Conservation (phyloP, 768 basidiomycete genomes). For the Russula foetens region DNA sequence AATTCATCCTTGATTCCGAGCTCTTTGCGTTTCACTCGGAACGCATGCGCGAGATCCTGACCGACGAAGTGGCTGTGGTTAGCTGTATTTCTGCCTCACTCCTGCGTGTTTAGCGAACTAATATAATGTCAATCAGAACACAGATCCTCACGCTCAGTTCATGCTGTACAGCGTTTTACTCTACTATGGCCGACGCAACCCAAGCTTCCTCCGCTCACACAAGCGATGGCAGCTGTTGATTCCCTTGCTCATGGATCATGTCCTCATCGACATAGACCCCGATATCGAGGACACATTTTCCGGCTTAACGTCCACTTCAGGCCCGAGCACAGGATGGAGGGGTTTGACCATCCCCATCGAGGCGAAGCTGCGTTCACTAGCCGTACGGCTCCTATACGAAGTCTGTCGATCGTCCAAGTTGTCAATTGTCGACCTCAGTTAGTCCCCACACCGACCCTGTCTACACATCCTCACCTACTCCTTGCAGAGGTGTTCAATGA, state of each 20-base stretch:
- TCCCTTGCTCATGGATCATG: conserved; percentile 78
- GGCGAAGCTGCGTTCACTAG: conserved; percentile 65
- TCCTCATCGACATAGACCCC: conserved; percentile 72
- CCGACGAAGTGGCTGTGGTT: conserved; percentile 62
- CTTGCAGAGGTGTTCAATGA: conserved; percentile 69
- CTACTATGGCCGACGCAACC: conserved; percentile 59
- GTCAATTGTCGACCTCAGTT: conserved; percentile 69
- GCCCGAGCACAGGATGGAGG: conserved; percentile 21
- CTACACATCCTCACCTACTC: neutral
- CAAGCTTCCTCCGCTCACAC: conserved; percentile 66
- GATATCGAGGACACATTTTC: conserved; percentile 47
- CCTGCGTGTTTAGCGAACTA: neutral
- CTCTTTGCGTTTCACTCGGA: conserved; percentile 89
- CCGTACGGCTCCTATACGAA: conserved; percentile 78
- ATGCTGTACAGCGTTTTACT: conserved; percentile 75
- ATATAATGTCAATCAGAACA: conserved; percentile 41
- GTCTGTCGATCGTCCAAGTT: conserved; percentile 88
- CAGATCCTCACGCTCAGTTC: conserved; percentile 77
- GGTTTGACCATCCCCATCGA: conserved; percentile 62
- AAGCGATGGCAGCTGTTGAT: conserved; percentile 79
- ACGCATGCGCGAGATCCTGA: conserved; percentile 76
- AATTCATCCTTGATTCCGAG: conserved; percentile 71
- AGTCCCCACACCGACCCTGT: conserved; percentile 24
- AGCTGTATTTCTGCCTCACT: conserved; percentile 19
- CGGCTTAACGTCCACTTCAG: conserved; percentile 32